These are phyloP conservation scores for Scutellaria baicalensis DNA, from an alignment of 257 asterid species.

Conservation along the genomic window DNA sequence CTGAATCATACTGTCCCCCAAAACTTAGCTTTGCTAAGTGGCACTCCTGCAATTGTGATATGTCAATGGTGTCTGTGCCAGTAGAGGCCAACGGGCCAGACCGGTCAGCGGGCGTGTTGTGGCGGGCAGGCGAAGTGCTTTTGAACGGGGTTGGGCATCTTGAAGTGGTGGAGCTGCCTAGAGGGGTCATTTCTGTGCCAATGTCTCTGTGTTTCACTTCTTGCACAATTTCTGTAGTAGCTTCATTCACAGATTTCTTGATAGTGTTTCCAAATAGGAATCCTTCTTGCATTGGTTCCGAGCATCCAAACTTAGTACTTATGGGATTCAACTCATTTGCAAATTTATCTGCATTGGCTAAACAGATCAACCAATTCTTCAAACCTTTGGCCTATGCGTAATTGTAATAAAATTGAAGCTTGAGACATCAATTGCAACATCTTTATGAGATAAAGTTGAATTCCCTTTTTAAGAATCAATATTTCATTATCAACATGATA, in stretches of 20 bases:
- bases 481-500: neutral
- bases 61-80: slow-evolving; percentile 41
- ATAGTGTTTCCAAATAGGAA: slow-evolving; percentile 44
- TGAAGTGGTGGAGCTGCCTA: slow-evolving; percentile 87
- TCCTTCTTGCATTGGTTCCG: slow-evolving; percentile 67
- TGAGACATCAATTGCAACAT: neutral
- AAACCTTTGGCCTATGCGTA: neutral
- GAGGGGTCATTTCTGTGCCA: slow-evolving; percentile 98
- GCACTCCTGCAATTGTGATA: slow-evolving; percentile 58
- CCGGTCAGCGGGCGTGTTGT: slow-evolving; percentile 76
- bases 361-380: neutral
- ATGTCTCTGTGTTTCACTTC: slow-evolving; percentile 66
- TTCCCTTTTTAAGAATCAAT: neutral
- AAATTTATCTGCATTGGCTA: slow-evolving; percentile 69
- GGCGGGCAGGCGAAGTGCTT: slow-evolving; percentile 76
- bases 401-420: neutral
- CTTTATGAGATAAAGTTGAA: neutral
- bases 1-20: slow-evolving; percentile 50
- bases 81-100: slow-evolving; percentile 65
- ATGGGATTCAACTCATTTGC: slow-evolving; percentile 38
- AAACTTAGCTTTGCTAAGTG: slow-evolving; percentile 69
- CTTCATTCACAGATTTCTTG: slow-evolving; percentile 22
- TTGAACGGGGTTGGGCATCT: slow-evolving; percentile 89
- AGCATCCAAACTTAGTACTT: slow-evolving; percentile 40
- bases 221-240: slow-evolving; percentile 24